Evolutionary conservation across 208 protist genomes (phyloP), one percentile per base, ranked within the genome.

Genomic region (Acanthamoeba castellanii): DNA sequence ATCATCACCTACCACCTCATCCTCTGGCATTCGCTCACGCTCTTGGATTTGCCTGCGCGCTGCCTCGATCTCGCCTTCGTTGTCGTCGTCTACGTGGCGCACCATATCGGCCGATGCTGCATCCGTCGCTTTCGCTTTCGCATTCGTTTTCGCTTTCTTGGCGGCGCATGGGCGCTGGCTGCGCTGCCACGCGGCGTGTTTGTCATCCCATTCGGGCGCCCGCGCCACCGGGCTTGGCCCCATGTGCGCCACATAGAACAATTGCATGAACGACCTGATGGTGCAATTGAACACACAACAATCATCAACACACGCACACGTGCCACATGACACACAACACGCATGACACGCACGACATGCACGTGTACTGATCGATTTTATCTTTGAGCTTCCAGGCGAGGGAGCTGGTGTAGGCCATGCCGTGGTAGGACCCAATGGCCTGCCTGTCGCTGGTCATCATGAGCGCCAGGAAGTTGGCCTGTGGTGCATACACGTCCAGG

Each of bases 331-430:
- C n/a, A n/a, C n/a, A n/a, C n/a, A n/a, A n/a, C n/a, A n/a, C n/a
- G n/a, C n/a, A n/a, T n/a, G n/a, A 68, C 18, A 68, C 27, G 27
- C 27, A 72, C n/a, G 13, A 16, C 30, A 16, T 3, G 11, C 13
- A 42, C 37, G 22, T 6, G 18, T 18, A 72, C 64, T 6, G 18
- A n/a, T 84, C 76, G 16, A 84, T 84, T n/a, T 84, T 84, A 8
- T 84, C 25, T n/a, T 84, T 84, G 34, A 84, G 76, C 42, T 55
- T 45, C 76, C 76, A 84, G 8, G 76, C 42, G 25, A 84, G 34
- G 22, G 74, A 1, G 14, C 74, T 8, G 3, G 74, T 84, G 37
- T 52, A 84, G 37, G 74, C 74, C 0, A 84, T n/a, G 22, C 74
- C 74, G 32, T 6, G 22, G 37, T 52, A 84, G 16, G 74, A 84